Base-by-base conservation (phyloP, 1,284 basidiomycete genomes). In the Ceratorhiza oryzae-sativae region DNA sequence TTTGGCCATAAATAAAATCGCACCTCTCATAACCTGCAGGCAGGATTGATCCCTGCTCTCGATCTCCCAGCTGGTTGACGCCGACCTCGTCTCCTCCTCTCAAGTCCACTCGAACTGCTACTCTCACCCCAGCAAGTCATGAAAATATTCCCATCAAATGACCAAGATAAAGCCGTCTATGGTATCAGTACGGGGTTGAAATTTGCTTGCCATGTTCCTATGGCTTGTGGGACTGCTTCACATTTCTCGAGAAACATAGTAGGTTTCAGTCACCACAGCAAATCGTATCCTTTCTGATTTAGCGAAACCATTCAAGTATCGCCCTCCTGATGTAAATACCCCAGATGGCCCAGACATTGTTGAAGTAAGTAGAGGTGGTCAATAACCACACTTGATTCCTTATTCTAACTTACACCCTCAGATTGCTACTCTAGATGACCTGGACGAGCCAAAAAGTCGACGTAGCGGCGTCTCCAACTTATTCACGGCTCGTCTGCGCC, bases 391-490 rank as follows among this genome's bases (percentile, higher is more conserved):
- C 41, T 39, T 32, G 15, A 1, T 23, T 6, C 32, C 34, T 46
- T 27, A 46, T n/a, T 23, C 51, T 39, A 68, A 67, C 20, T 18
- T 2, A 8, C 13, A 20, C 5, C 9, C 20, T 6, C 6, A 68
- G 46, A 68, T 68, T 51, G 65, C 48, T 32, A 39, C 65, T 27
- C 41, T 46, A 13, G 65, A 68, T 18, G 65, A 68, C 27, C 53
- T 56, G 1, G 49, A n/a, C 0, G 65, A 56, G 20, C 5, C 53
- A 32, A 32, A 25, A 8, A 45, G 51, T 30, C 46, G 15, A 23
- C 48, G 39, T 9, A 39, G 34, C 34, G 62, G 34, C 25, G 46
- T 36, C 53, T 65, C 60, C 25, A 30, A 32, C 30, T 27, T 48
- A 18, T 25, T 68, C 3, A 30, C n/a, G 27, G 51, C 49, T 25